Conservation (phyloP, 2,329 filamentous ascomycete species). For the Scedosporium boydii region DNA sequence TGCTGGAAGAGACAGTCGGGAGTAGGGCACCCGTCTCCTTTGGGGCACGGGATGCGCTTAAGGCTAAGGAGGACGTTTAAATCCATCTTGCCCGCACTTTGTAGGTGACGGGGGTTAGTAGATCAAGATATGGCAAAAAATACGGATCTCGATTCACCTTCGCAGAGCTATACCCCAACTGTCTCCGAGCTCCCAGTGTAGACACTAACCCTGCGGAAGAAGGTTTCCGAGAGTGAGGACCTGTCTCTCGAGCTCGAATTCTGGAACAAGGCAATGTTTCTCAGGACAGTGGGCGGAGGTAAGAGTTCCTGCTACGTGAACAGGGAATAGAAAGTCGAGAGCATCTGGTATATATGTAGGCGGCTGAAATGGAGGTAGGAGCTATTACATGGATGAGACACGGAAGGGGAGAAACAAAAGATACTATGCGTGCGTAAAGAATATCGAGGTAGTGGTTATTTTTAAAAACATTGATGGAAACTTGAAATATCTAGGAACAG, state of each 20-base stretch:
- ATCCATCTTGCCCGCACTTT: conserved; percentile 8
- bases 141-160: too few species aligned
- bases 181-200: too few species aligned
- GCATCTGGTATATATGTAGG: background rate
- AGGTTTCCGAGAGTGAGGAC: too few species aligned
- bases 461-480: background rate
- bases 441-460: background rate
- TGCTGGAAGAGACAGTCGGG: conserved; percentile 43
- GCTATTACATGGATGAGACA: background rate
- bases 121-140: too few species aligned
- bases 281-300: too few species aligned
- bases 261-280: too few species aligned
- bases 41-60: conserved; percentile 41
- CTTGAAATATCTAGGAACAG: background rate
- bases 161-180: too few species aligned
- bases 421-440: background rate
- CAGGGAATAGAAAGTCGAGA: too few species aligned
- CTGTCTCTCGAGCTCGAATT: too few species aligned
- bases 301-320: too few species aligned
- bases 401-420: background rate
- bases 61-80: conserved; percentile 17
- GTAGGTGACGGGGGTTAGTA: background rate
- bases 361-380: background rate
- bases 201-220: too few species aligned
- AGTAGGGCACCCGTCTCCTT: conserved; percentile 35